Evolutionary conservation across 83 land plant species (phyloP).

Genomic region (Thuja plicata): DNA sequence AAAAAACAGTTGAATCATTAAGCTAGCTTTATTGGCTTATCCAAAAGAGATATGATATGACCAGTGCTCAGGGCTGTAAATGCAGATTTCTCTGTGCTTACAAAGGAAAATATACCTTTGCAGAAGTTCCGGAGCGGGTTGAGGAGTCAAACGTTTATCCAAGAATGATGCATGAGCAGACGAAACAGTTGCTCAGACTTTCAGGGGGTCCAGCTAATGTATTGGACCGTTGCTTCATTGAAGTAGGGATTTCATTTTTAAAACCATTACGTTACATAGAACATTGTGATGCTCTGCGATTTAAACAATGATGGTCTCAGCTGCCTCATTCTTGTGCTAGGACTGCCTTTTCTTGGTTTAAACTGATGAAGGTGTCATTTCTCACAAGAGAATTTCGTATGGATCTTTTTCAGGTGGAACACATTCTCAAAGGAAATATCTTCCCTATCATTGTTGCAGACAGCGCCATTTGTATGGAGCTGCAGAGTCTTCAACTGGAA

Average conservation of each 20-base stretch:
- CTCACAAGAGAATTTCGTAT: not conserved
- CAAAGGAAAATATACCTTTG: constrained; percentile 51
- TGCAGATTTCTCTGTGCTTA: constrained; percentile 80
- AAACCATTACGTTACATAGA: not conserved
- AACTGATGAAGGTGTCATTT: not conserved
- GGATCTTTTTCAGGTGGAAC: constrained; percentile 58
- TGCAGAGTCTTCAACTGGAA: constrained; percentile 65
- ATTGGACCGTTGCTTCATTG: constrained; percentile 83
- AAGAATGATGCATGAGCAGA: not conserved
- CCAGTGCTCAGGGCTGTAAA: not conserved
- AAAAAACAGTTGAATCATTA: not conserved
- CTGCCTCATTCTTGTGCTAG: not conserved
- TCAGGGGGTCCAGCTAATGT: constrained; percentile 37
- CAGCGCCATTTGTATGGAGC: constrained; percentile 63
- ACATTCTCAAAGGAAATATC: constrained; percentile 63
- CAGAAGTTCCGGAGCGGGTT: constrained; percentile 27
- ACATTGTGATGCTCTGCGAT: not conserved
- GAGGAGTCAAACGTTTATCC: not conserved
- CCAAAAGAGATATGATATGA: not conserved
- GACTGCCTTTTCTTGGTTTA: not conserved
- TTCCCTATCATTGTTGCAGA: constrained; percentile 85
- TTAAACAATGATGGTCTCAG: not conserved
- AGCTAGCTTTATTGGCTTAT: not conserved
- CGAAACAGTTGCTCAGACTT: constrained; percentile 31
- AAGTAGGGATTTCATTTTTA: constrained; percentile 42